A percentile compares a stretch with the other conserved stretches of the same genome.
These are phyloP conservation scores for Emmonsia crescens DNA, from an alignment of 2,329 filamentous ascomycete species.

Conservation along the genomic window DNA sequence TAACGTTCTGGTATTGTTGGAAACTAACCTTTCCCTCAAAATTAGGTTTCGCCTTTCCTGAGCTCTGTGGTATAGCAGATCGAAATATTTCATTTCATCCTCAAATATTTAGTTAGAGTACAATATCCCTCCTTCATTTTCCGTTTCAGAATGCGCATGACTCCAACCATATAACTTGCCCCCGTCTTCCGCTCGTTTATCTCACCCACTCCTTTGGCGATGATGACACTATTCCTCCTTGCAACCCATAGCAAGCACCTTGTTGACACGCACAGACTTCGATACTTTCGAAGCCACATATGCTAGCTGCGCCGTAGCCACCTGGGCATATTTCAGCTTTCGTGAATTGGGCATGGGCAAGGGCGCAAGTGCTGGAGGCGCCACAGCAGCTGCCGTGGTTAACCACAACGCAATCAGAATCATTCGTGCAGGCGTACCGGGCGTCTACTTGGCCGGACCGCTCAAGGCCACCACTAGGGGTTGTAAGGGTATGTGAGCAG, in stretches of 20 bases:
- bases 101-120: no score
- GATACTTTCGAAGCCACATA: not conserved
- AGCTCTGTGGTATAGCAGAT: no score
- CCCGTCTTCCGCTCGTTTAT: not conserved
- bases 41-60: no score
- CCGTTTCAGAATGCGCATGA: not conserved
- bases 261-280: not conserved
- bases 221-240: not conserved
- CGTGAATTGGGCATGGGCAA: not conserved
- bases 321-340: not conserved
- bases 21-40: no score
- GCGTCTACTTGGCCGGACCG: not conserved
- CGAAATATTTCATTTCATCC: no score
- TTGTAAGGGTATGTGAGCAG: not conserved
- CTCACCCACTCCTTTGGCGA: not conserved
- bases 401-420: not conserved
- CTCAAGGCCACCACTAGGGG: no score
- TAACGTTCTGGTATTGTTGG: no score
- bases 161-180: not conserved
- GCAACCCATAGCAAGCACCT: not conserved
- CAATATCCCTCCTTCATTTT: no score
- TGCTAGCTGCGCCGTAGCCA: not conserved
- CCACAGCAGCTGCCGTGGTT: conserved; percentile 4
- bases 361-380: not conserved
- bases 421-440: not conserved